Base-by-base conservation (phyloP, 371 early-diverging fungal species). In the Phascolomyces articulosus region DNA sequence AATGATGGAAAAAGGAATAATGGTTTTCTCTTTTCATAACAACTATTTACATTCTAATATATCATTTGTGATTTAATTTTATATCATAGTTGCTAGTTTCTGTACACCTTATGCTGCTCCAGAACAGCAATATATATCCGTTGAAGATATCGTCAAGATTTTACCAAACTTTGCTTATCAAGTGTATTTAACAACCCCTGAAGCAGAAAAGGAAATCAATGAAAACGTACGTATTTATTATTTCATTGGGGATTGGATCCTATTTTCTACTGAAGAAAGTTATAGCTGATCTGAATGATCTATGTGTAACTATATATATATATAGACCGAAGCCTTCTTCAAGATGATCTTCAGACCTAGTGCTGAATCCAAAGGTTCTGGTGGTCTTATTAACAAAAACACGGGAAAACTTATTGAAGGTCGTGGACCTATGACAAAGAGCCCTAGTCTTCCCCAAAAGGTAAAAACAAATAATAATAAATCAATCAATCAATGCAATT, bases 81-180 rank as follows among this genome's bases (percentile, higher is more conserved):
- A 7, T 55, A 6, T 2, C 15, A 0, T 59, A 59, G 60, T 91
- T 47, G 86, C 80, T 24, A 77, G 85, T 53, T 78, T 90, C 59
- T 90, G 90, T 66, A 89, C 89, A 1, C 87, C 93, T 2, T 90
- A 82, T 73, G 47, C 44, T 4, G 77, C 86, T 15, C 83, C 91
- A 26, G 26, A 51, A 4, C 28, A 59, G 1, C 55, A 60, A 38
- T 76, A 67, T 29, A n/a, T 77, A 0, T 68, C 85, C 0, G 62
- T 86, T 0, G 87, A 88, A 56, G 72, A 83, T 9, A 58, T 85
- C 18, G 86, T 86, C 11, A 67, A 86, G 61, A 6, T 40, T 1
- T 24, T 83, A 15, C 90, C 91, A 8, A 82, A 86, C 56, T 86
- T 88, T 38, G 61, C 59, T 27, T 91, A 91, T 51, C 91, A 89